Evolutionary conservation across 1,284 basidiomycete species (phyloP).

Genomic region (Malassezia psittaci): DNA sequence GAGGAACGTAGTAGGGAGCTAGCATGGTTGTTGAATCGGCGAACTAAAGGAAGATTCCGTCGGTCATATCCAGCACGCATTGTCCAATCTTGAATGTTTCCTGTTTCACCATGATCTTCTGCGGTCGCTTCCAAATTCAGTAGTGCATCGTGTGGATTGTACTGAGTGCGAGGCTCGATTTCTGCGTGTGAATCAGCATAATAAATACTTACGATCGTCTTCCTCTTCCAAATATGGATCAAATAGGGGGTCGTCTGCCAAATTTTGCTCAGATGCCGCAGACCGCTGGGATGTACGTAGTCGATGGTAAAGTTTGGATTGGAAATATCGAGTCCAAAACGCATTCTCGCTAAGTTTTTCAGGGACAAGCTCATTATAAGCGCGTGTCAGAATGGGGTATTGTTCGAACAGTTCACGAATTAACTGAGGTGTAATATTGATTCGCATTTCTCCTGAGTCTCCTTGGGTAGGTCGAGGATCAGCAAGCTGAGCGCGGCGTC

Average conservation of each 20-base stretch:
- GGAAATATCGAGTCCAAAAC: constrained; percentile 96
- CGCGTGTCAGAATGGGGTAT: constrained; percentile 84
- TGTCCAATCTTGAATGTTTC: constrained; percentile 77
- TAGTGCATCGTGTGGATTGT: constrained; percentile 64
- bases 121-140: constrained; percentile 77
- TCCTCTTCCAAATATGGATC: constrained; percentile 89
- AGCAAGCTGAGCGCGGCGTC: constrained; percentile 40
- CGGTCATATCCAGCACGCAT: constrained; percentile 89
- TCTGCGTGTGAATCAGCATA: constrained; percentile 48
- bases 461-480: constrained; percentile 40
- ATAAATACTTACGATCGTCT: constrained; percentile 62
- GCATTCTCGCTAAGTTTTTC: constrained; percentile 72
- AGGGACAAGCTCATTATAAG: constrained; percentile 86
- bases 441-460: constrained; percentile 56
- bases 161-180: constrained; percentile 64
- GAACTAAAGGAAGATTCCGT: constrained; percentile 77
- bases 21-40: constrained; percentile 95
- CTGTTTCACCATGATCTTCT: constrained; percentile 84
- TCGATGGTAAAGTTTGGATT: constrained; percentile 83
- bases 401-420: constrained; percentile 94
- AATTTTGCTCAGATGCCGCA: constrained; percentile 68
- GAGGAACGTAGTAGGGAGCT: constrained; percentile 64
- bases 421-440: constrained; percentile 81
- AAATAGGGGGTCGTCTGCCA: constrained; percentile 84
- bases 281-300: constrained; percentile 85